phyloP scores from a whole-genome alignment of 331 rosid species.

The Telfairia occidentalis region DNA sequence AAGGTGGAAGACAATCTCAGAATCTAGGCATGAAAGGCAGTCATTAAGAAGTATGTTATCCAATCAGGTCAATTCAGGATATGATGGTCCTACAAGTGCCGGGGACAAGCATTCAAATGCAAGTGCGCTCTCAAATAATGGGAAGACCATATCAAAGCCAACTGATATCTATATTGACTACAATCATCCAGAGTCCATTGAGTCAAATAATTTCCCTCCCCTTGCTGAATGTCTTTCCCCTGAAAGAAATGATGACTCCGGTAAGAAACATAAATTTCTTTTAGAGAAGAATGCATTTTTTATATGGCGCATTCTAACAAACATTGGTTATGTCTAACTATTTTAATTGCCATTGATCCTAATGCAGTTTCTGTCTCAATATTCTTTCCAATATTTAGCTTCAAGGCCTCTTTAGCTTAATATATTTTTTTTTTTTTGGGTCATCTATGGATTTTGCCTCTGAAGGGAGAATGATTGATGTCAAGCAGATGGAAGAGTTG shows the following conservation, averaged over 20 bases:
- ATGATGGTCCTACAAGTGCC: slow-evolving; percentile 37
- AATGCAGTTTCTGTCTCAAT: not conserved
- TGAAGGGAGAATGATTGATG: slow-evolving; percentile 44
- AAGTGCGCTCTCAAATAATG: slow-evolving; percentile 29
- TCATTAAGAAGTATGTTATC: slow-evolving; percentile 64
- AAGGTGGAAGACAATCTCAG: slow-evolving; percentile 69
- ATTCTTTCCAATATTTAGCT: not conserved
- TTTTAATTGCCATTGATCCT: not conserved
- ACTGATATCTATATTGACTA: slow-evolving; percentile 17
- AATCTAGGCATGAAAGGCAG: slow-evolving; percentile 64
- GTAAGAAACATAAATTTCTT: slow-evolving; percentile 32
- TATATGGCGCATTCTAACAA: not conserved
- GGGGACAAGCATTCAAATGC: slow-evolving; percentile 30
- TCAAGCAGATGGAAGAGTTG: slow-evolving; percentile 69
- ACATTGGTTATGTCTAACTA: not conserved
- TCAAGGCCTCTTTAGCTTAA: not conserved
- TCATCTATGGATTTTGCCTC: not conserved
- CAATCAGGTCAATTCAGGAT: slow-evolving; percentile 40
- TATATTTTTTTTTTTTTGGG: not conserved
- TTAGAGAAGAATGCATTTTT: not conserved
- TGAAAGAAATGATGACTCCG: slow-evolving; percentile 35
- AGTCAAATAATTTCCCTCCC: slow-evolving; percentile 28
- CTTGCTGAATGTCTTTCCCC: slow-evolving; percentile 32
- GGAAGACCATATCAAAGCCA: slow-evolving; percentile 22
- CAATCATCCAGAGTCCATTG: slow-evolving; percentile 20